Conservation (phyloP, 202 grass and related monocot genomes). For the Schoenoplectus triqueter region DNA sequence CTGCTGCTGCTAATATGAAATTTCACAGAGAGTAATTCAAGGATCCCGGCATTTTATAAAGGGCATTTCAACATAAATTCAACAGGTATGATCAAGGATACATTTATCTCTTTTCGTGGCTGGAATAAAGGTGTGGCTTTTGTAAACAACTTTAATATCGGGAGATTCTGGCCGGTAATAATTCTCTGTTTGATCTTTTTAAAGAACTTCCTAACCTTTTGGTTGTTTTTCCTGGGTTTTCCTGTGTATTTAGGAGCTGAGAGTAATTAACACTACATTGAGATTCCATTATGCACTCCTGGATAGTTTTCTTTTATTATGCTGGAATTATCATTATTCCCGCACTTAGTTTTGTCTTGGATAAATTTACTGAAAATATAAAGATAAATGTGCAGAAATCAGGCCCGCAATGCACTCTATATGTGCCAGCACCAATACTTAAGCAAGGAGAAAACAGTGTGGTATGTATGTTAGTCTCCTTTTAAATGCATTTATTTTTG, state of each 20-base stretch:
- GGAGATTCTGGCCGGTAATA: conserved; percentile 95
- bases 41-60: conserved; percentile 67
- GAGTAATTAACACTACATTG: background rate
- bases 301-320: background rate
- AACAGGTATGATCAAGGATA: conserved; percentile 60
- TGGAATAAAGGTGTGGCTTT: conserved; percentile 96
- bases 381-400: conserved; percentile 48
- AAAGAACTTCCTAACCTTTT: background rate
- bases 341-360: conserved; percentile 16
- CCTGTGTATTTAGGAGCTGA: background rate
- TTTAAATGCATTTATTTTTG: background rate
- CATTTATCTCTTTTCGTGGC: conserved; percentile 93
- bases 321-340: background rate
- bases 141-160: conserved; percentile 96
- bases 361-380: conserved; percentile 40
- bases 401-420: conserved; percentile 87
- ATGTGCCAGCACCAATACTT: conserved; percentile 81
- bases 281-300: background rate
- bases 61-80: conserved; percentile 65
- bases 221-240: conserved; percentile 4
- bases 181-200: conserved; percentile 29
- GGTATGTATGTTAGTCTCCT: conserved; percentile 54
- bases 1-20: background rate
- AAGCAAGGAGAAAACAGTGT: conserved; percentile 67
- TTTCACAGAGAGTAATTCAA: conserved; percentile 52